These are phyloP conservation scores for Starmerella roubikii DNA, from an alignment of 805 yeast species.

Conservation along the genomic window DNA sequence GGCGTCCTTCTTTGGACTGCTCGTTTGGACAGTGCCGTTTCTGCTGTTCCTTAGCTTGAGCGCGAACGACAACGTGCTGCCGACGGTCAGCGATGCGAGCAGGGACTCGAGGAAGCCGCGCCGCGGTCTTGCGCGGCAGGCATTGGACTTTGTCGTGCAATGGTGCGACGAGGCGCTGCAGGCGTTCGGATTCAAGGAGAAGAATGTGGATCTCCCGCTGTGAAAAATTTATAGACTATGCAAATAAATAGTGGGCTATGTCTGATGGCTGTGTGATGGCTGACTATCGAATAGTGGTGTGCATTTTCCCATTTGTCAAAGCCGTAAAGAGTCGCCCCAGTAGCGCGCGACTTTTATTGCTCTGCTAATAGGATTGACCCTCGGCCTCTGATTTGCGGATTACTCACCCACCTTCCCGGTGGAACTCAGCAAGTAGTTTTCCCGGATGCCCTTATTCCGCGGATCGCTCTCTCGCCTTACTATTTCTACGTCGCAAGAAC, in stretches of 20 bases:
- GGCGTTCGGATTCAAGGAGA: constrained; percentile 37
- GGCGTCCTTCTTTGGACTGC: constrained; percentile 86
- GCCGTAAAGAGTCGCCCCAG: no score
- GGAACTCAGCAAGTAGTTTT: no score
- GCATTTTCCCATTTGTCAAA: no score
- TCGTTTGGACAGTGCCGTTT: constrained; percentile 90
- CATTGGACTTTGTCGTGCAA: constrained; percentile 22
- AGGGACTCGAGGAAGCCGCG: constrained; percentile 5
- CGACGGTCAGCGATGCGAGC: constrained; percentile 28
- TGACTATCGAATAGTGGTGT: no score
- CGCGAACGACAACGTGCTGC: constrained; percentile 81
- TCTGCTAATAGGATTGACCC: no score
- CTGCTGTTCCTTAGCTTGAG: constrained; percentile 80
- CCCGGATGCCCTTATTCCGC: no score
- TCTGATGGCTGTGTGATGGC: no score
- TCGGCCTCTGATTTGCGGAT: no score
- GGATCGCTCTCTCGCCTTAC: no score
- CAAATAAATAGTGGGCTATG: no score
- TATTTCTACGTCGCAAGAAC: neutral
- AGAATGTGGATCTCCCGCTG: neutral
- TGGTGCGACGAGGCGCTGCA: constrained; percentile 35
- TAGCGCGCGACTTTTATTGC: no score
- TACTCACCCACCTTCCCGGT: no score
- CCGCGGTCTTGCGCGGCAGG: constrained; percentile 17
- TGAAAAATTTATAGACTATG: neutral